phyloP scores from a whole-genome alignment of 768 basidiomycete genomes.

The Daedaleopsis nitida region DNA sequence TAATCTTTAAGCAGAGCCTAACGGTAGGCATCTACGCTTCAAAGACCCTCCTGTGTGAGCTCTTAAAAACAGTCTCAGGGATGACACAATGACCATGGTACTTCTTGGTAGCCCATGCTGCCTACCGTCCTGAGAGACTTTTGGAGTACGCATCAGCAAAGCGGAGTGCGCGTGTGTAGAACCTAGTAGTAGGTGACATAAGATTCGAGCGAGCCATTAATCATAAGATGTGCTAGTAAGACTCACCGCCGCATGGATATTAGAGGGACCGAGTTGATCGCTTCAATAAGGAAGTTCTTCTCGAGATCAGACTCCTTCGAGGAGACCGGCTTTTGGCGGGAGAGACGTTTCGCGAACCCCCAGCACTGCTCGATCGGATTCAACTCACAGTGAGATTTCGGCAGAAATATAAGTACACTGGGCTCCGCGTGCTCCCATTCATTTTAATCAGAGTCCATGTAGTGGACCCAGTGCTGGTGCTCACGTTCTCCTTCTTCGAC shows the following conservation, averaged over 20 bases:
- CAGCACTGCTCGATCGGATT: slow-evolving; percentile 43
- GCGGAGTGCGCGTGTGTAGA: background rate
- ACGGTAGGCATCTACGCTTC: too few relatives aligned
- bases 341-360: slow-evolving; percentile 27
- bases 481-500: too few relatives aligned
- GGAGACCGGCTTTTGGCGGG: slow-evolving; percentile 30
- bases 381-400: slow-evolving; percentile 43
- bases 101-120: slow-evolving; percentile 5
- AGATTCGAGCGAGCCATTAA: too few relatives aligned
- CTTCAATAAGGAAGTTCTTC: background rate
- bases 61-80: too few relatives aligned
- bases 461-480: too few relatives aligned
- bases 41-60: too few relatives aligned
- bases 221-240: background rate
- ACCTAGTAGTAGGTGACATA: too few relatives aligned
- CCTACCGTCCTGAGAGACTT: background rate
- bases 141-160: slow-evolving; percentile 2
- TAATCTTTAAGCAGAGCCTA: too few relatives aligned
- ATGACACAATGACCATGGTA: slow-evolving; percentile 1
- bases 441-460: too few relatives aligned
- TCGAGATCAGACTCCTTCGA: slow-evolving; percentile 28
- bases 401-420: slow-evolving; percentile 43
- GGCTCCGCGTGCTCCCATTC: too few relatives aligned
- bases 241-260: slow-evolving; percentile 30
- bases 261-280: slow-evolving; percentile 30